Evolutionary conservation across 1,139 yeast species (phyloP).

Genomic region (Protomyces gravidus): DNA sequence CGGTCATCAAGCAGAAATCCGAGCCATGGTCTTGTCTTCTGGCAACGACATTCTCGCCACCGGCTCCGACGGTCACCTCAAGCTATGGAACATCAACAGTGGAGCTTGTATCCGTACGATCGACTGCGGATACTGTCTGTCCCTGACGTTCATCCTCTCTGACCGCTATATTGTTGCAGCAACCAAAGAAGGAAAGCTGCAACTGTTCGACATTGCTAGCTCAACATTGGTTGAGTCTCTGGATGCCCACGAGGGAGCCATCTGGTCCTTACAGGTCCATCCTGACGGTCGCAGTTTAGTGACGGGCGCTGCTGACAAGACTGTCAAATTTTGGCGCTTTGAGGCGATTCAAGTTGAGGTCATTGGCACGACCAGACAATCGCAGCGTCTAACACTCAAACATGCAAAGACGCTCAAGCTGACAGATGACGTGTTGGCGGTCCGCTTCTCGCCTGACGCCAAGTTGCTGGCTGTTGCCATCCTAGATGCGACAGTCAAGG

Average conservation of each 20-base stretch:
- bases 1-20: conserved; percentile 86
- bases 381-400: conserved; percentile 55
- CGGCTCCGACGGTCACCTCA: conserved; percentile 83
- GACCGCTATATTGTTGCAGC: conserved; percentile 68
- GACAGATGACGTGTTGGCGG: conserved; percentile 76
- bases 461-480: conserved; percentile 76
- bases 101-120: conserved; percentile 76
- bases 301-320: conserved; percentile 92
- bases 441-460: conserved; percentile 76
- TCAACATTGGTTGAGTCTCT: conserved; percentile 66
- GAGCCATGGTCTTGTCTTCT: conserved; percentile 75
- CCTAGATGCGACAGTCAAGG: conserved; percentile 88
- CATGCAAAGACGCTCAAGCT: conserved; percentile 80
- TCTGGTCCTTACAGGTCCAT: conserved; percentile 86
- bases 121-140: conserved; percentile 81
- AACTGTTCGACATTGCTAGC: conserved; percentile 79
- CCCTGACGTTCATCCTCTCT: conserved; percentile 83
- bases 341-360: conserved; percentile 60
- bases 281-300: conserved; percentile 79
- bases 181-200: conserved; percentile 79
- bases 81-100: conserved; percentile 79
- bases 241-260: conserved; percentile 81
- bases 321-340: conserved; percentile 85
- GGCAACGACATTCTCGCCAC: conserved; percentile 79
- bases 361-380: conserved; percentile 58